A percentile compares a stretch with the other conserved stretches of the same genome.
phyloP scores from a whole-genome alignment of 176 grass and related monocot species.

The Chrysopogon serrulatus region DNA sequence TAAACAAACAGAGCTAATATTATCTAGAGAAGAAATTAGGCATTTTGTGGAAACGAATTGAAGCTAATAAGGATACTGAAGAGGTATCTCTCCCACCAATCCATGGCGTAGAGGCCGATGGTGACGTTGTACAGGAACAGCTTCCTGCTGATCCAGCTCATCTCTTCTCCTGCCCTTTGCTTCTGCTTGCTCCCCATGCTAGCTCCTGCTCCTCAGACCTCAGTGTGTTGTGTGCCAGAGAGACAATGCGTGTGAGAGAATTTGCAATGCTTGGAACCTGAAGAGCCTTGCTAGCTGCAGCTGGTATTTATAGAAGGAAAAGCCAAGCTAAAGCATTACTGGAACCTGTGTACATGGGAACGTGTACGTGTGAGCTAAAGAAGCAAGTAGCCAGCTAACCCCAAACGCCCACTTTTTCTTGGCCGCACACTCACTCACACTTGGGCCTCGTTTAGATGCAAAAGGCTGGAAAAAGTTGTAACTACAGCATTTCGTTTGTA shows the following conservation, averaged over 20 bases:
- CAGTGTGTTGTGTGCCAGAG: background rate
- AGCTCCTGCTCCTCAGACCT: background rate
- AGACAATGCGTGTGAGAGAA: no score
- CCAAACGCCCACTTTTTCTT: background rate
- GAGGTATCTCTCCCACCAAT: constrained; percentile 44
- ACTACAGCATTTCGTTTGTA: no score
- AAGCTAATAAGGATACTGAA: constrained; percentile 64
- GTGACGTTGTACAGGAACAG: constrained; percentile 44
- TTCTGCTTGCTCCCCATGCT: background rate
- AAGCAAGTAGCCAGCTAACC: no score
- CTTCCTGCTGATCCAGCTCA: constrained; percentile 41
- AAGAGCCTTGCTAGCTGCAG: background rate
- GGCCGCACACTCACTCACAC: background rate
- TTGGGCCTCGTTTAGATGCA: no score
- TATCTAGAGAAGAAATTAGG: background rate
- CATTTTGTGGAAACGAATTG: background rate
- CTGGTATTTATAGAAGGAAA: background rate
- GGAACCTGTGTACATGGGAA: background rate
- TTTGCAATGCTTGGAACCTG: background rate
- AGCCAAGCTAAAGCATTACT: background rate
- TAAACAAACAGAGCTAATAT: background rate
- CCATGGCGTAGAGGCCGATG: constrained; percentile 30
- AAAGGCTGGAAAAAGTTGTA: no score
- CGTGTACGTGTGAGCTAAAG: background rate
- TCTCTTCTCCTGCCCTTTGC: background rate